Evolutionary conservation across 1,284 basidiomycete genomes (phyloP), one percentile per base, ranked within the genome.

Genomic region (Microbotryum lychnidis-dioicae): DNA sequence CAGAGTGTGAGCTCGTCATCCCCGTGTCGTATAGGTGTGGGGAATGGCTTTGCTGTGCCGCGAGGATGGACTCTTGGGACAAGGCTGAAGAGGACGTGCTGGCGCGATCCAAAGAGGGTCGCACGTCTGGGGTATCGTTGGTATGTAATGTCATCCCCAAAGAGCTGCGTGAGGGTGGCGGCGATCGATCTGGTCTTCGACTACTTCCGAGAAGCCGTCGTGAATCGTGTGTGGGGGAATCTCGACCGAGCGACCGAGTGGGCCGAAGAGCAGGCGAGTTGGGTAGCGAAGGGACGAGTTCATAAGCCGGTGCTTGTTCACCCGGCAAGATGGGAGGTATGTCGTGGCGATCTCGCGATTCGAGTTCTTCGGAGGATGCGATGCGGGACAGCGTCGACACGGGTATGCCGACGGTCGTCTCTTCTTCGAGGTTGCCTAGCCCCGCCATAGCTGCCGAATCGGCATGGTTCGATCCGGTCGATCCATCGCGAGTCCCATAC

Each of bases 1-100:
- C 74, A 73, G n/a, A 73, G 71, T 44, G 73, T 72, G 9, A 72
- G 62, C 47, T 46, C 50, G 50, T 49, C 54, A 7, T 33, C 21
- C 1, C 20, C 29, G n/a, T 25, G 5, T 54, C 47, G 48, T 42
- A 44, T 27, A 60, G 55, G 31, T 53, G 54, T 7, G 37, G 45
- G 51, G 37, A 25, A 21, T 4, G 20, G 9, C 47, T 31, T 21
- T 55, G 54, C 14, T 47, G 10, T 14, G 57, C 50, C 1, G 60
- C 56, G 3, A 55, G 50, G n/a, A 29, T 52, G 46, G 64, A 66
- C 12, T 58, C 55, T 31, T 63, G 58, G 21, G 63, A 65, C 23
- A 63, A 54, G 2, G 58, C 61, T 16, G 61, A 63, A 3, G 58
- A 42, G 20, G 47, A 44, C 3, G 66, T 66, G 20, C 52, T 21